Base-by-base conservation (phyloP, 2,329 filamentous ascomycete genomes). In the Cladorrhinum sp. region DNA sequence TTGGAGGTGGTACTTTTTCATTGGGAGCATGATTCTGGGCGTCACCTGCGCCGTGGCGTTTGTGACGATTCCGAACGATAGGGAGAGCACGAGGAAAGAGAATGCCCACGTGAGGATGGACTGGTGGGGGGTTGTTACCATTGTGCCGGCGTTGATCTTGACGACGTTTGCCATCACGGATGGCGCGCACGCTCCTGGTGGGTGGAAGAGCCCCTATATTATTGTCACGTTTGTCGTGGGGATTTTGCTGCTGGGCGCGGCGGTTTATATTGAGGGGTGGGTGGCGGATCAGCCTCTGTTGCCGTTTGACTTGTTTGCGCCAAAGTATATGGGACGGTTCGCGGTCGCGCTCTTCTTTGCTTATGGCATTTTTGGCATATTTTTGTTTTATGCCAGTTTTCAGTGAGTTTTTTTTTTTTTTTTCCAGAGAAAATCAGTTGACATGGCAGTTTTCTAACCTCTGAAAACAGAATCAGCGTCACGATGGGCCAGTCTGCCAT, bases 121-220 rank as follows among this genome's bases (percentile, higher is more conserved):
- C 70, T 92, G 86, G 82, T 75, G 79, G 59, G 89, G 89, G 0
- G 75, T 82, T 1, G 69, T 73, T 2, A 81, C 87, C 13, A 86
- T 88, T 16, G 79, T 90, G 0, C 79, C 81, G 0, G 90, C 87
- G 0, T 73, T 92, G 12, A 79, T 89, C 1, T 78, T 95, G 24
- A 78, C 91, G 64, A 87, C 92, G 0, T 93, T 87, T 67, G 88
- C 90, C 0, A 82, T 95, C 55, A 92, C 90, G 0, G 87, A 91
- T 52, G 87, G 86, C 7, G 83, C 86, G 0, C 85, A 91, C 70
- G 88, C 88, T 0, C 82, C 86, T 0, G 71, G 85, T 2, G 84
- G 87, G 1, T 93, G 90, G 89, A 77, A 73, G n/a, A 91, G 87
- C 0, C 87, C 88, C 1, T 91, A 92, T 65, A 86, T 93, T 38